A percentile compares a stretch with the other conserved stretches of the same genome.
These are phyloP conservation scores for Friedmanniomyces endolithicus DNA, from an alignment of 495 filamentous ascomycete species.

Conservation along the genomic window DNA sequence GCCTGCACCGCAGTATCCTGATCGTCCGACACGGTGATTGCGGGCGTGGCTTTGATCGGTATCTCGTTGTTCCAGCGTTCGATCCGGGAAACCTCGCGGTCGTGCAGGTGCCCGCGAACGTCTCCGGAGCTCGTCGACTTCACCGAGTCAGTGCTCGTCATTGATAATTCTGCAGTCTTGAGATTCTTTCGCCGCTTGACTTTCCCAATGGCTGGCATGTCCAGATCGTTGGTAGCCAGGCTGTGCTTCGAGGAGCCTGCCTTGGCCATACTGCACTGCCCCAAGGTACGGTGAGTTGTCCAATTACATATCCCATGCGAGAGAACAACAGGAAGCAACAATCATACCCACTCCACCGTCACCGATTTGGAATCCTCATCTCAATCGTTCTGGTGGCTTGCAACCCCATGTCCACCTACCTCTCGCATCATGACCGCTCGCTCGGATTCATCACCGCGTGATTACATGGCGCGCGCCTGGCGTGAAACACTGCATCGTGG, in stretches of 20 bases:
- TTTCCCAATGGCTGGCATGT: background rate
- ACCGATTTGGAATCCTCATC: no score
- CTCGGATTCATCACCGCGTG: no score
- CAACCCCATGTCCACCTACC: no score
- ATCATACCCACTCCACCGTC: no score
- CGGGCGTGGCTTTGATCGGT: background rate
- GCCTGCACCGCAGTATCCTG: conserved; percentile 7
- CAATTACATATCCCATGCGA: background rate
- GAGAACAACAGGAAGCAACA: no score
- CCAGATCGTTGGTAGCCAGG: no score
- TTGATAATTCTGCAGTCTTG: background rate
- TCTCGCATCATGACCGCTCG: no score
- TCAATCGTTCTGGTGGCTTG: no score
- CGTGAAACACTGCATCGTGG: no score
- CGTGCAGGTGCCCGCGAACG: background rate
- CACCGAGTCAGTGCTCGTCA: background rate
- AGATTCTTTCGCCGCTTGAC: background rate
- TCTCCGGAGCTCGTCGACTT: background rate
- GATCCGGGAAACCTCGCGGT: background rate
- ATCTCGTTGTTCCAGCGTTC: conserved; percentile 13
- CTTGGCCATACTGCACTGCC: background rate
- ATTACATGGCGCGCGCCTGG: no score
- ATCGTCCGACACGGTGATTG: no score
- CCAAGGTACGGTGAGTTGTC: no score
- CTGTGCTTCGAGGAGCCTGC: background rate